These are phyloP conservation scores for Aspergillus hiratsukae DNA, from an alignment of 2,329 filamentous ascomycete species.

Conservation along the genomic window DNA sequence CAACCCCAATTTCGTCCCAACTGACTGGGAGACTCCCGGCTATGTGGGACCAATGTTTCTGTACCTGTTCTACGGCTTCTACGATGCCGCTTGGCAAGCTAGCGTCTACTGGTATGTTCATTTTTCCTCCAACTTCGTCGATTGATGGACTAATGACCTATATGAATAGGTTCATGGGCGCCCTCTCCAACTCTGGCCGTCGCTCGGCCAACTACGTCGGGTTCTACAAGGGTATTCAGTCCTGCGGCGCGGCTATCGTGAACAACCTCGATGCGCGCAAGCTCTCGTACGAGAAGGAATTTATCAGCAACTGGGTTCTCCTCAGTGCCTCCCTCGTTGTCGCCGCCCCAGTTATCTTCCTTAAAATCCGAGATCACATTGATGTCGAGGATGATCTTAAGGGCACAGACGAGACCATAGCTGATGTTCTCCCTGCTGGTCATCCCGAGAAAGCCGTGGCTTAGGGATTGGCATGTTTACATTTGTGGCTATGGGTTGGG, in stretches of 20 bases:
- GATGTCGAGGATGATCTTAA: slow-evolving; percentile 71
- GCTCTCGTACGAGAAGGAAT: slow-evolving; percentile 63
- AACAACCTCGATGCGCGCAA: slow-evolving; percentile 58
- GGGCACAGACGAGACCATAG: slow-evolving; percentile 74
- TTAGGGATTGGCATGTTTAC: background rate
- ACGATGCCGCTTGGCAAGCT: slow-evolving; percentile 84
- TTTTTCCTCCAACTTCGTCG: background rate
- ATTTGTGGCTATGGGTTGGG: background rate
- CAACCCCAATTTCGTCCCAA: slow-evolving; percentile 11
- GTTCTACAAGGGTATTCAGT: slow-evolving; percentile 84
- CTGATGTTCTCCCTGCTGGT: slow-evolving; percentile 54
- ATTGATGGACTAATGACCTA: background rate
- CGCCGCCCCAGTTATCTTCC: slow-evolving; percentile 69
- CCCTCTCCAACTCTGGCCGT: slow-evolving; percentile 84
- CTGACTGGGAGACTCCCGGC: slow-evolving; percentile 63
- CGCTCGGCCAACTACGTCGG: slow-evolving; percentile 85
- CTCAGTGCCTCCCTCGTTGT: slow-evolving; percentile 63
- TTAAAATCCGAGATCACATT: slow-evolving; percentile 72
- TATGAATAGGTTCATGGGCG: slow-evolving; percentile 70
- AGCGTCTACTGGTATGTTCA: slow-evolving; percentile 72
- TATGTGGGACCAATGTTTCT: slow-evolving; percentile 78
- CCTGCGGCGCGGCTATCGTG: slow-evolving; percentile 64
- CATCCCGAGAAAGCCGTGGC: slow-evolving; percentile 8
- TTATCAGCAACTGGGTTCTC: slow-evolving; percentile 69
- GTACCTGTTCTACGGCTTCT: slow-evolving; percentile 85